A percentile compares a stretch with the other conserved stretches of the same genome.
Conservation (phyloP, 495 filamentous ascomycete genomes). For the Hypoxylon intermedium region DNA sequence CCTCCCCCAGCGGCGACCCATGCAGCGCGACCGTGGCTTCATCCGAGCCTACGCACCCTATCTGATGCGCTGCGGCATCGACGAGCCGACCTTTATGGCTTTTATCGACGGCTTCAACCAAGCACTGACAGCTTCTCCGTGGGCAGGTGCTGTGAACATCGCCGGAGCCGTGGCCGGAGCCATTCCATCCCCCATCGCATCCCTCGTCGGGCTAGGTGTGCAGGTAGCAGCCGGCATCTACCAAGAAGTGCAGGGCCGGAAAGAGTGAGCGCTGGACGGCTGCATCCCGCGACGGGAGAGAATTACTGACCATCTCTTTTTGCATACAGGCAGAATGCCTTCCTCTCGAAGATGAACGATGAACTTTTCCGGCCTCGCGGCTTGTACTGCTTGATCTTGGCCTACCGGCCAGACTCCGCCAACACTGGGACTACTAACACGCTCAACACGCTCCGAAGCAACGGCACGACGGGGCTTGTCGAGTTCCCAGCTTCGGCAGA, state of each 20-base stretch:
- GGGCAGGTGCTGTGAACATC: constrained; percentile 54
- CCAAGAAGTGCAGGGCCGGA: constrained; percentile 52
- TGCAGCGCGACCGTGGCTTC: constrained; percentile 45
- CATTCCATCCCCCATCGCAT: constrained; percentile 52
- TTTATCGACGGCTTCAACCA: constrained; percentile 50
- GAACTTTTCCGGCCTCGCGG: constrained; percentile 66
- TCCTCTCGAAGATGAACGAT: constrained; percentile 64
- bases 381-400: constrained; percentile 66
- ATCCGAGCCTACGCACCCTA: constrained; percentile 51
- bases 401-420: constrained; percentile 48
- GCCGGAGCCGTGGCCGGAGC: constrained; percentile 48
- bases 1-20: constrained; percentile 35
- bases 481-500: constrained; percentile 39
- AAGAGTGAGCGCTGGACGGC: constrained; percentile 13
- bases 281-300: not conserved
- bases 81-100: constrained; percentile 47
- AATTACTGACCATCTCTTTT: not conserved
- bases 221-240: constrained; percentile 50
- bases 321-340: constrained; percentile 61
- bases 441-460: constrained; percentile 21
- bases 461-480: constrained; percentile 34
- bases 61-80: constrained; percentile 48
- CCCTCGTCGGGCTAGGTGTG: constrained; percentile 53
- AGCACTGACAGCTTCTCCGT: constrained; percentile 41
- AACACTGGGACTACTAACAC: constrained; percentile 1